Conservation (phyloP, 108 stramenopile species). For the Pseudonitzschia delicatissima region DNA sequence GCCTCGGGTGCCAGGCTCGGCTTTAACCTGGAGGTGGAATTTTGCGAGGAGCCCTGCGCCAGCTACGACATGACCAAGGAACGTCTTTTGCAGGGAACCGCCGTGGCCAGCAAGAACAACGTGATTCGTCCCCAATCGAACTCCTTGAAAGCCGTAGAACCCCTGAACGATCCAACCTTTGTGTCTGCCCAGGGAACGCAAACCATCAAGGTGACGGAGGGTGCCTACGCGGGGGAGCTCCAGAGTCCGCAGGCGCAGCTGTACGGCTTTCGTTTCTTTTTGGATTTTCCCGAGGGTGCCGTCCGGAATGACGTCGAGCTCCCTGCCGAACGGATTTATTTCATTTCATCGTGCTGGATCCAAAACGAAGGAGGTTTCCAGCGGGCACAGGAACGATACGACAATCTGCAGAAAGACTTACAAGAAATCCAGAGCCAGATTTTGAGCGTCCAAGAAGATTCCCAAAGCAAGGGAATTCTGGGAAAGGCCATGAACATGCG, state of each 20-base stretch:
- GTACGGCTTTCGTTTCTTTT: constrained; percentile 32
- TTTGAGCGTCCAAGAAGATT: neutral
- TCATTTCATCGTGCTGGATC: constrained; percentile 31
- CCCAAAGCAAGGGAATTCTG: neutral
- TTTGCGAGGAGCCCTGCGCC: constrained; percentile 26
- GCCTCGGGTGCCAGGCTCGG: constrained; percentile 38
- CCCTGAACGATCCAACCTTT: constrained; percentile 34
- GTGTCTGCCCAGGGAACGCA: constrained; percentile 22
- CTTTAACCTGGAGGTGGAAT: constrained; percentile 35
- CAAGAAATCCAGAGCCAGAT: neutral
- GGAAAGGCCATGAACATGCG: constrained; percentile 20
- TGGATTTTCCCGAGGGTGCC: constrained; percentile 44
- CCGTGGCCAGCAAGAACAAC: neutral
- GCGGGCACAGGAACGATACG: neutral
- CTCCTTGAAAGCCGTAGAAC: constrained; percentile 8
- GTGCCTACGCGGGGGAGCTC: constrained; percentile 34
- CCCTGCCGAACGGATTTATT: constrained; percentile 41
- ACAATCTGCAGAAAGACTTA: neutral
- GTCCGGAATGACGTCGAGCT: constrained; percentile 38
- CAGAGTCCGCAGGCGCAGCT: constrained; percentile 22
- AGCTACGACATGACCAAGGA: constrained; percentile 37
- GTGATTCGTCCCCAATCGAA: neutral
- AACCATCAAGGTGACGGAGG: constrained; percentile 23
- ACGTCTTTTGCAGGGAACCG: constrained; percentile 9
- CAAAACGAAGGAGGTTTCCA: neutral